Evolutionary conservation across 2,329 filamentous ascomycete species (phyloP).

Genomic region (Neofusicoccum kwambonambiense): DNA sequence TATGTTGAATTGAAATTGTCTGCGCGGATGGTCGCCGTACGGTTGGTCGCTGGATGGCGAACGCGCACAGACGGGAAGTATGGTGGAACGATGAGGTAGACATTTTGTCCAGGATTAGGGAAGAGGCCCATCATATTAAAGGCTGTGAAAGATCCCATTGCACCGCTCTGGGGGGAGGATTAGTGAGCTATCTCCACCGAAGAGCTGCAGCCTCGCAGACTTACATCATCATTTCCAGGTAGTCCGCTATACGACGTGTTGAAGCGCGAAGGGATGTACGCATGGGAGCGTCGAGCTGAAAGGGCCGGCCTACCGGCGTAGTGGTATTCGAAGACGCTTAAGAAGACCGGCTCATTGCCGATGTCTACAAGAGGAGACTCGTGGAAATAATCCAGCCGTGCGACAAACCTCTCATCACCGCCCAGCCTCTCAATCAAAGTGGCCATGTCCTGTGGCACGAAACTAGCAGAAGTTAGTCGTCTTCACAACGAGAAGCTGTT

Average conservation of each 20-base stretch:
- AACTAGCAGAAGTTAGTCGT: conserved; percentile 23
- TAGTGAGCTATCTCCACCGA: background rate
- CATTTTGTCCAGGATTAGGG: conserved; percentile 48
- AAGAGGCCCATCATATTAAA: conserved; percentile 47
- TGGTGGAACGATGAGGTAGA: conserved; percentile 49
- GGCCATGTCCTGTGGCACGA: conserved; percentile 46
- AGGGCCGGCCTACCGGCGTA: conserved; percentile 46
- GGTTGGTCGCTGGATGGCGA: conserved; percentile 40
- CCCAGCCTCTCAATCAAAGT: conserved; percentile 42
- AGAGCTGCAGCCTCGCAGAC: background rate
- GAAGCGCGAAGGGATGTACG: conserved; percentile 47
- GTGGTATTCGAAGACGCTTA: conserved; percentile 47
- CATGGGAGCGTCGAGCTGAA: conserved; percentile 41
- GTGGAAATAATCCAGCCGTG: conserved; percentile 46
- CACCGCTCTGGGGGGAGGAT: conserved; percentile 30
- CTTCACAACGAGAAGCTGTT: background rate
- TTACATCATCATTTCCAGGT: conserved; percentile 46
- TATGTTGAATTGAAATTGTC: conserved; percentile 44
- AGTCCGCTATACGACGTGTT: conserved; percentile 42
- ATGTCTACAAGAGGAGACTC: conserved; percentile 45
- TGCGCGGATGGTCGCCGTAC: conserved; percentile 41
- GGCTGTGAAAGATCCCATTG: conserved; percentile 47
- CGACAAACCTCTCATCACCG: conserved; percentile 41
- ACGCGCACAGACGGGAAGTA: conserved; percentile 45
- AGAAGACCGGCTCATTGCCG: conserved; percentile 48